Conservation (phyloP, 371 early-diverging fungal genomes). For the Mortierella sp. region DNA sequence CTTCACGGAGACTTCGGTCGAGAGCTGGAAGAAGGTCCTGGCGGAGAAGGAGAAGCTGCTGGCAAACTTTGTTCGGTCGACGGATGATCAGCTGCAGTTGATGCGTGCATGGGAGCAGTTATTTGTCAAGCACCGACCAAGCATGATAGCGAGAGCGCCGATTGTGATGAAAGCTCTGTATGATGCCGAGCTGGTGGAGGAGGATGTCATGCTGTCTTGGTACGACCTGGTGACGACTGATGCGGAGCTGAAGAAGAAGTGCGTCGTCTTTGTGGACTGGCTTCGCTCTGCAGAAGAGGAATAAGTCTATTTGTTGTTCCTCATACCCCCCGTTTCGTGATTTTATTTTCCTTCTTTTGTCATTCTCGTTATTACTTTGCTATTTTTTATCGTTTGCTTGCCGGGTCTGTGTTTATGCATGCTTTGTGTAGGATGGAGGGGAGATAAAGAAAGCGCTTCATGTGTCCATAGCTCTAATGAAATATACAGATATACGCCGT, state of each 20-base stretch:
- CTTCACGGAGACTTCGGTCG: slow-evolving; percentile 61
- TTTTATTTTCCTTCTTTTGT: slow-evolving; percentile 1
- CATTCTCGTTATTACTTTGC: neutral
- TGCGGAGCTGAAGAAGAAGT: slow-evolving; percentile 67
- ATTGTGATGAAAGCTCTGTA: slow-evolving; percentile 73
- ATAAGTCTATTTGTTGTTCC: slow-evolving; percentile 37
- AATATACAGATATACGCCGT: no score
- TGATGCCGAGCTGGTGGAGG: slow-evolving; percentile 78
- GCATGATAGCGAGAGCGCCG: slow-evolving; percentile 63
- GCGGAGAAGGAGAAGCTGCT: slow-evolving; percentile 61
- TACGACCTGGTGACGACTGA: slow-evolving; percentile 62
- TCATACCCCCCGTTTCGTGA: neutral
- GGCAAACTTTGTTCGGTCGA: slow-evolving; percentile 70
- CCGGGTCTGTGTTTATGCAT: no score
- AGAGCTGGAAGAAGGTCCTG: slow-evolving; percentile 54
- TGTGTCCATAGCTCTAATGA: no score
- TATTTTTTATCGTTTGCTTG: no score
- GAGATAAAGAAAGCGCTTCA: no score
- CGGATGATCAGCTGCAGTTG: slow-evolving; percentile 68
- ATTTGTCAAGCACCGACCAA: slow-evolving; percentile 62
- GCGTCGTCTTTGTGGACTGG: slow-evolving; percentile 76
- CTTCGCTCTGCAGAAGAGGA: slow-evolving; percentile 78
- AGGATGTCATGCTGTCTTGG: slow-evolving; percentile 76
- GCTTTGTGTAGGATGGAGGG: no score
- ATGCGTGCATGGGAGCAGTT: slow-evolving; percentile 75